phyloP scores from a whole-genome alignment of 768 basidiomycete genomes.

The Leccinellum rugosiceps region DNA sequence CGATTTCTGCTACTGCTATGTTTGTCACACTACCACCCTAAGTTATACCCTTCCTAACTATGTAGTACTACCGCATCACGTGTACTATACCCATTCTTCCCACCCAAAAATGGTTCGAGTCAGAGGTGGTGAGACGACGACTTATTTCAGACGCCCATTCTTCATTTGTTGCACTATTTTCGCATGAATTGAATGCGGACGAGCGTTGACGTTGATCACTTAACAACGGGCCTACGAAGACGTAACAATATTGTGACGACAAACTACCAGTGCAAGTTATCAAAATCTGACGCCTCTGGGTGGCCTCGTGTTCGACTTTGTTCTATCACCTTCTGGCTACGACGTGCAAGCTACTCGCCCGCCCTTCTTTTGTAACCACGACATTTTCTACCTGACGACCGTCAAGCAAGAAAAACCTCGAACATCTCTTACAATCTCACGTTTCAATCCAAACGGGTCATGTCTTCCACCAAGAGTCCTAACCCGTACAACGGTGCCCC shows the following conservation, averaged over 20 bases:
- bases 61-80: background rate
- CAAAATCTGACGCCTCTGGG: background rate
- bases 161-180: background rate
- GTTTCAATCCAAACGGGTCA: conserved; percentile 12
- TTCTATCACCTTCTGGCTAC: conserved; percentile 9
- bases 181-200: background rate
- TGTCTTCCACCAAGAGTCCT: conserved; percentile 35
- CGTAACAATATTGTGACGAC: background rate
- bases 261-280: background rate
- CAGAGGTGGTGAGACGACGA: background rate
- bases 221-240: background rate
- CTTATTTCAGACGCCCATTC: background rate
- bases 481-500: conserved; percentile 32
- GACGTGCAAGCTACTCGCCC: conserved; percentile 4
- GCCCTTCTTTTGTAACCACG: background rate
- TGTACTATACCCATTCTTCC: conserved; percentile 8
- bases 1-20: background rate
- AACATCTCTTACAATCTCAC: background rate
- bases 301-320: conserved; percentile 23
- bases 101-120: too few species aligned
- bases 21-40: conserved; percentile 3
- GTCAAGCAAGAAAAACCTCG: background rate
- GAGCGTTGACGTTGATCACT: background rate
- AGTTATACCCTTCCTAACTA: conserved; percentile 4
- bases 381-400: background rate